Base-by-base conservation (phyloP, 441 rosid genomes). In the Aquilaria agallochum region DNA sequence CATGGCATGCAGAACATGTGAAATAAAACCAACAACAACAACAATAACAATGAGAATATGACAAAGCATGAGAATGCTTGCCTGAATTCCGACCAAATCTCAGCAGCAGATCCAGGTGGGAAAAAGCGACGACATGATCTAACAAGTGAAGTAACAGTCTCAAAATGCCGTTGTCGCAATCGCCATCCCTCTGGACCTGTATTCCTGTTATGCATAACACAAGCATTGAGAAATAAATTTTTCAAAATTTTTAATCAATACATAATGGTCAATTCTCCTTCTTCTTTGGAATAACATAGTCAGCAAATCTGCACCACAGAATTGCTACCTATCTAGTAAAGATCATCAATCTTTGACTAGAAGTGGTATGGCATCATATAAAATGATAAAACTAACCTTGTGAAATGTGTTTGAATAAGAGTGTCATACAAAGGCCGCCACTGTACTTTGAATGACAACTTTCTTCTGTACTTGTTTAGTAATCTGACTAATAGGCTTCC, bases 141-240 rank as follows among this genome's bases (percentile, higher is more conserved):
- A 80, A 84, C 88, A 73, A 95, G 99, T 20, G 96, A 88, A 63
- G 95, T 85, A 40, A 90, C 86, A 50, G 96, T 74, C 82, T 78
- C 90, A 75, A 95, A 95, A 74, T 95, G 99, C 32, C 95, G 76
- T 63, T 95, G 99, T 78, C 98, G 83, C 83, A 95, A 76, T 73
- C 95, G 83, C 97, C 98, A 90, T 58, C 99, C 99, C 72, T 95
- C 98, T n/a, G 99, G 99, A 59, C 99, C 98, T 60, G 88, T 90
- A 75, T 86, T 92, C 85, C 99, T 95, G 79, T 50, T 20, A 47
- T 46, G 48, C 54, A 50, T n/a, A 61, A 60, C 34, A 40, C 31
- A 65, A 70, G 45, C 45, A 40, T 40, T 6, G 45, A 40, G 2
- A 40, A 40, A 5, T 40, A 40, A 10, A 40, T 40, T 40, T 40